These are phyloP conservation scores for Arthrobotrys sinensis DNA, from an alignment of 2,329 filamentous ascomycete genomes.

Conservation along the genomic window DNA sequence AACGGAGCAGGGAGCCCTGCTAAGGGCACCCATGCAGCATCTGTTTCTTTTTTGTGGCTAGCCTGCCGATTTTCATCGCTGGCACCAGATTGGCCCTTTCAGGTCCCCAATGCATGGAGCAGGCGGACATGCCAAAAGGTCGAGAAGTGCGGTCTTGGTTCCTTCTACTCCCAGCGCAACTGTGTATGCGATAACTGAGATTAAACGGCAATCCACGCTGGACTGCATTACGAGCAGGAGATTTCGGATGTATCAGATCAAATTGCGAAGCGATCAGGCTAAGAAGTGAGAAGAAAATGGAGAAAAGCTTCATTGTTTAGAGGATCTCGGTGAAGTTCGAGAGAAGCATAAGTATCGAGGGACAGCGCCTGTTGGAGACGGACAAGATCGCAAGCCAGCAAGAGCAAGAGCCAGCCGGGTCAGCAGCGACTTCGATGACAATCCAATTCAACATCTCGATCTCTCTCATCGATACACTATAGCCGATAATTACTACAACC, in stretches of 20 bases:
- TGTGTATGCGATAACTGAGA: conserved; percentile 35
- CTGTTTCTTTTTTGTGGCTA: conserved; percentile 58
- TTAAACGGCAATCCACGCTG: conserved; percentile 8
- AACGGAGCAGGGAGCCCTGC: conserved; percentile 35
- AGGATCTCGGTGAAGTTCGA: background rate
- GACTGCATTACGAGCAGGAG: conserved; percentile 40
- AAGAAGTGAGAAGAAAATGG: conserved; percentile 8
- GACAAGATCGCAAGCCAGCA: conserved; percentile 24
- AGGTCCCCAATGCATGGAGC: conserved; percentile 32
- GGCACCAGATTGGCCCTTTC: conserved; percentile 19
- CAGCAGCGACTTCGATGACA: conserved; percentile 33
- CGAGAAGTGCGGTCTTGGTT: conserved; percentile 34
- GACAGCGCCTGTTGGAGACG: conserved; percentile 6
- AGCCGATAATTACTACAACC: background rate
- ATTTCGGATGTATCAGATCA: conserved; percentile 49
- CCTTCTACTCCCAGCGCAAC: conserved; percentile 53
- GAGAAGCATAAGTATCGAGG: conserved; percentile 56
- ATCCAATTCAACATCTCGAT: background rate
- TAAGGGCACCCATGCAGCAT: conserved; percentile 33
- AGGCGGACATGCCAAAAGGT: conserved; percentile 32
- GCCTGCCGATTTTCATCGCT: conserved; percentile 51
- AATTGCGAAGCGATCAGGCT: conserved; percentile 45
- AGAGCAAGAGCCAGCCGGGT: conserved; percentile 29
- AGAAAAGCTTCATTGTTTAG: conserved; percentile 14
- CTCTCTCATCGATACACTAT: background rate